Percentiles rank a stretch among this genome's conserved stretches.
These are phyloP conservation scores for Curvularia eragrostidis DNA, from an alignment of 2,329 filamentous ascomycete genomes.

Conservation along the genomic window DNA sequence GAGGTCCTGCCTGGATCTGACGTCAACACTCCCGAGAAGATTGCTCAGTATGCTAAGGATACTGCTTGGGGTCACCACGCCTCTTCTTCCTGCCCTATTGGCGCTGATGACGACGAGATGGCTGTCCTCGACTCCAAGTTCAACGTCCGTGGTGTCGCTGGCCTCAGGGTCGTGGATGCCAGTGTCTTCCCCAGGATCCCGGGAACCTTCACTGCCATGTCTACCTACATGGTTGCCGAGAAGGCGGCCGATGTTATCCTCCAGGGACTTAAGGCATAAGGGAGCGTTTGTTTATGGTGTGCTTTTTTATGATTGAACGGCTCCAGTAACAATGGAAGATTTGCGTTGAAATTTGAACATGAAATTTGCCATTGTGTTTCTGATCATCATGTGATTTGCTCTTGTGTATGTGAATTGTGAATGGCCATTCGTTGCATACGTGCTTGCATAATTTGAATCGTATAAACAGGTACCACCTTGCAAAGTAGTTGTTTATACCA, in stretches of 20 bases:
- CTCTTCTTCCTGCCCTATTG: conserved; percentile 65
- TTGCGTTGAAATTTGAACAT: neutral
- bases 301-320: neutral
- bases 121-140: conserved; percentile 64
- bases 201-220: conserved; percentile 61
- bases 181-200: conserved; percentile 49
- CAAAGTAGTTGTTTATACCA: no score
- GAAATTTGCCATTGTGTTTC: neutral
- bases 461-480: neutral
- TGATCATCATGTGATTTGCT: neutral
- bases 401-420: neutral
- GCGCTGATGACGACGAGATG: conserved; percentile 55
- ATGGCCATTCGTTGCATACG: no score
- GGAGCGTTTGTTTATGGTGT: neutral
- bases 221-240: conserved; percentile 65
- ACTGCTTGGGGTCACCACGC: conserved; percentile 61
- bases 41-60: conserved; percentile 41
- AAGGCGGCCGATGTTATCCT: conserved; percentile 68
- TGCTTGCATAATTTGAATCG: no score
- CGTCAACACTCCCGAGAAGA: conserved; percentile 46
- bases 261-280: conserved; percentile 10
- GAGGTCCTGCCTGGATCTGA: conserved; percentile 59
- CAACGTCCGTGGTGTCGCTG: conserved; percentile 58
- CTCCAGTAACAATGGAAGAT: neutral
- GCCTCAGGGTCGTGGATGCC: conserved; percentile 57